Base-by-base conservation (phyloP, 2,329 filamentous ascomycete genomes). In the Nectriaceae sp. region DNA sequence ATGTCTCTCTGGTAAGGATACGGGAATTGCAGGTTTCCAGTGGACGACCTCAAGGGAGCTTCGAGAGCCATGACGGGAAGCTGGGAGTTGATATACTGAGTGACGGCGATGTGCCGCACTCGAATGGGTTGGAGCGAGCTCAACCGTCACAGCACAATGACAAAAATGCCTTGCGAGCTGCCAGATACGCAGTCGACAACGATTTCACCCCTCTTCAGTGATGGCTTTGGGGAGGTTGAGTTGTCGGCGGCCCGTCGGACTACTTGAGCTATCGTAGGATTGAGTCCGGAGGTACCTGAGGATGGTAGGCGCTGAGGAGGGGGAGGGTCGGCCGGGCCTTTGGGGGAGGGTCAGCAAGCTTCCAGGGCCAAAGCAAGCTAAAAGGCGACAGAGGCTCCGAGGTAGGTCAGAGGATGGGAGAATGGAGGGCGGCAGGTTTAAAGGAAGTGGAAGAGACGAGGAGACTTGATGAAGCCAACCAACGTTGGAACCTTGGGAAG, bases 31-130 rank as follows among this genome's bases (percentile, higher is more conserved):
- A 70, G 40, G 51, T 60, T 80, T 64, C 78, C 80, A 50, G 80
- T 80, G 52, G 84, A 87, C 53, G 82, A 80, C 62, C 83, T 75
- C 60, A 88, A 67, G 51, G 83, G 83, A 63, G 77, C 82, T 70
- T 72, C 62, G 55, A 73, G 62, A 57, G 70, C 65, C 69, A 72
- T 66, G 59, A 52, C 59, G 55, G 47, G 44, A 52, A 24, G 51
- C 47, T 46, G 38, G 20, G 36, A 24, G 29, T 33, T 42, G 22
- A 38, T 44, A 18, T 55, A 39, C 40, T 24, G 29, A 49, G 46
- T 46, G 51, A 50, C 52, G 49, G 54, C 48, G 41, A 43, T 36
- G 42, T 38, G 40, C 31, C 44, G 35, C 43, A 37, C 50, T 57
- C 44, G 49, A 56, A 40, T 45, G 47, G 45, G 53, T 42, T 18